Evolutionary conservation across 441 rosid species (phyloP).

Genomic region (Capsella rubella): DNA sequence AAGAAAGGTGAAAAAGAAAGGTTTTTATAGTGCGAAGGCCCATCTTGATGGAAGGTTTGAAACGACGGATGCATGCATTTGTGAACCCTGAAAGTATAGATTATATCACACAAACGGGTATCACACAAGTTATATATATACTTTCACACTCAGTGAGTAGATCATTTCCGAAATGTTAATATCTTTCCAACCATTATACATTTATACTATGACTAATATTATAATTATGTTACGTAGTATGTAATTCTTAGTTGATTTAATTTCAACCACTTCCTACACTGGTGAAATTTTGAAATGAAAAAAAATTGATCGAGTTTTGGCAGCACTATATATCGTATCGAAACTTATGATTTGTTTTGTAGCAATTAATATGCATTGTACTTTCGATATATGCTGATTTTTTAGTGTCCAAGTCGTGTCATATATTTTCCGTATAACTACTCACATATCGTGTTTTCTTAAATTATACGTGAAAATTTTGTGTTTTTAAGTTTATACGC

Average conservation of each 20-base stretch:
- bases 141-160: slow-evolving; percentile 5
- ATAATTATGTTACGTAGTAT: neutral
- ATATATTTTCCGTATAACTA: neutral
- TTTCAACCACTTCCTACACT: neutral
- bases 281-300: neutral
- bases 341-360: neutral
- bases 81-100: slow-evolving; percentile 36
- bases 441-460: slow-evolving; percentile 1
- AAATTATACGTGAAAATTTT: neutral
- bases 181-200: neutral
- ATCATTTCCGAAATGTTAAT: neutral
- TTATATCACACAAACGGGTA: slow-evolving; percentile 7
- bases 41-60: slow-evolving; percentile 49
- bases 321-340: neutral
- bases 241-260: slow-evolving; percentile 1
- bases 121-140: neutral
- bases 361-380: too few species aligned
- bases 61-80: slow-evolving; percentile 49
- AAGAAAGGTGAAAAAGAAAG: neutral
- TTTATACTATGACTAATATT: neutral
- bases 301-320: neutral
- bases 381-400: neutral
- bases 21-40: slow-evolving; percentile 41
- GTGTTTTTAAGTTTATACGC: neutral
- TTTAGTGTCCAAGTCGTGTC: neutral